Percentiles rank a stretch among this genome's conserved stretches.
These are phyloP conservation scores for Metarhizium sp. DNA, from an alignment of 2,329 filamentous ascomycete species.

Conservation along the genomic window DNA sequence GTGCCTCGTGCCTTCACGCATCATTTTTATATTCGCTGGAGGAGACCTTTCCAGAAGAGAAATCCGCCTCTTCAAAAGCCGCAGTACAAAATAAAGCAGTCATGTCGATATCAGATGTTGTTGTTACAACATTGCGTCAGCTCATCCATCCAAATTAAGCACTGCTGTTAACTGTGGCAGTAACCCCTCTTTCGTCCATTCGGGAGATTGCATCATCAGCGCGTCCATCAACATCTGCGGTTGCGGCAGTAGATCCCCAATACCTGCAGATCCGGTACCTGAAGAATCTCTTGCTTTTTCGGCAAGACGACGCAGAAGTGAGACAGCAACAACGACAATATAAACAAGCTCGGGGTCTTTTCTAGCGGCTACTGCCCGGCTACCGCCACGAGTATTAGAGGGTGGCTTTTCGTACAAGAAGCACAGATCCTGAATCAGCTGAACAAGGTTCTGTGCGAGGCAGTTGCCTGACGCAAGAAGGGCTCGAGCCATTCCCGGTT, in stretches of 20 bases:
- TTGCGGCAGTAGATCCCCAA: constrained; percentile 53
- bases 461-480: constrained; percentile 83
- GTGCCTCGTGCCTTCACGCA: background rate
- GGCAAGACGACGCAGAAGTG: constrained; percentile 56
- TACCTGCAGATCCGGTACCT: constrained; percentile 39
- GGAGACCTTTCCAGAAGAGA: background rate
- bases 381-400: constrained; percentile 16
- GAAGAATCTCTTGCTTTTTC: constrained; percentile 58
- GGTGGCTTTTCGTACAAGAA: constrained; percentile 41
- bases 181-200: constrained; percentile 55
- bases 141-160: constrained; percentile 37
- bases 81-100: background rate
- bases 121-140: background rate
- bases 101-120: background rate
- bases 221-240: constrained; percentile 59
- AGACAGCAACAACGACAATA: constrained; percentile 59
- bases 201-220: constrained; percentile 52
- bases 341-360: constrained; percentile 46
- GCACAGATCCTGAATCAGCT: constrained; percentile 64
- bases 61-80: background rate
- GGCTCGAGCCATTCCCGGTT: constrained; percentile 59
- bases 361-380: constrained; percentile 20
- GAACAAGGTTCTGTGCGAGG: constrained; percentile 71
- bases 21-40: background rate
- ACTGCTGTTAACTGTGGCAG: constrained; percentile 59